These are phyloP conservation scores for Heritiera fomes DNA, from an alignment of 345 rosid genomes.

Conservation along the genomic window DNA sequence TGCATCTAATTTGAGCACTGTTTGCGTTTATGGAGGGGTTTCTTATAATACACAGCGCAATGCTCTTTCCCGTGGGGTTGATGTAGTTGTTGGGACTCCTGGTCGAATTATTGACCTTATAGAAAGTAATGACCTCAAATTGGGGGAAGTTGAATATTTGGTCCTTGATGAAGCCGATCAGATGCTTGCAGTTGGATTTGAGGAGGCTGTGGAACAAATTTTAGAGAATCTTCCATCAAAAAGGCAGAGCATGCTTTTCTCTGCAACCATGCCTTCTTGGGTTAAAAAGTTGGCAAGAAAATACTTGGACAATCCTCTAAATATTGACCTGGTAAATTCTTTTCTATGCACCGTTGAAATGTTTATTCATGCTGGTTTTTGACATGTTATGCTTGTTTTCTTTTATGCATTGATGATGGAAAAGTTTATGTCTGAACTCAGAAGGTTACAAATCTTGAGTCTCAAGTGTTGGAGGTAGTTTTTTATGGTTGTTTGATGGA, in stretches of 20 bases:
- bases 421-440: background rate
- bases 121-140: slow-evolving; percentile 66
- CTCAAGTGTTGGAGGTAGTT: background rate
- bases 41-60: slow-evolving; percentile 75
- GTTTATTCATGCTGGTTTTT: background rate
- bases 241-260: slow-evolving; percentile 97
- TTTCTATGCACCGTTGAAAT: background rate
- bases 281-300: slow-evolving; percentile 91
- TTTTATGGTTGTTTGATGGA: background rate
- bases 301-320: slow-evolving; percentile 82
- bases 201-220: slow-evolving; percentile 89
- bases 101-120: slow-evolving; percentile 92
- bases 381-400: background rate
- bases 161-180: slow-evolving; percentile 99
- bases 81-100: slow-evolving; percentile 97
- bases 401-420: background rate
- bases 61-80: slow-evolving; percentile 89
- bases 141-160: slow-evolving; percentile 87
- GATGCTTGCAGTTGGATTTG: slow-evolving; percentile 99
- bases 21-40: slow-evolving; percentile 96
- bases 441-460: background rate
- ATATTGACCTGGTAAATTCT: slow-evolving; percentile 76
- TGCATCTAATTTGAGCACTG: slow-evolving; percentile 78
- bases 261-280: slow-evolving; percentile 99
- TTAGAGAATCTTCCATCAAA: slow-evolving; percentile 80